phyloP scores from a whole-genome alignment of 2,329 filamentous ascomycete genomes.

The Talaromyces sp. region DNA sequence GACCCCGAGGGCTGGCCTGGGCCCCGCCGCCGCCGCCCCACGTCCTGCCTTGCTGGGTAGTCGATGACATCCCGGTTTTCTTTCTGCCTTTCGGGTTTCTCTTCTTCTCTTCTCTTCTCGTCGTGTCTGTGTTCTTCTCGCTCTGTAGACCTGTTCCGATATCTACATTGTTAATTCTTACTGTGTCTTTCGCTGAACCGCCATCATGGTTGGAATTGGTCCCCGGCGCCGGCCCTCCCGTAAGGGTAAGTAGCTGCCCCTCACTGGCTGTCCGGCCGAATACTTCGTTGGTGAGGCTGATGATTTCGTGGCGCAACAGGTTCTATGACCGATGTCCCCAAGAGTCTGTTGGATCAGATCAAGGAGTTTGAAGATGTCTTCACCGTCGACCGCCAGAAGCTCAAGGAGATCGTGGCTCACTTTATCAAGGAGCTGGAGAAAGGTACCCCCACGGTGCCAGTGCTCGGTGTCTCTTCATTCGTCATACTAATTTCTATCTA shows the following conservation, averaged over 20 bases:
- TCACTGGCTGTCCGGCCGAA: neutral
- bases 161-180: neutral
- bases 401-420: slow-evolving; percentile 86
- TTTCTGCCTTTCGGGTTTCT: neutral
- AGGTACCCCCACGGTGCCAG: slow-evolving; percentile 46
- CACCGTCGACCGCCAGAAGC: slow-evolving; percentile 67
- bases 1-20: slow-evolving; percentile 9
- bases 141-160: neutral
- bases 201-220: slow-evolving; percentile 59
- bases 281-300: neutral
- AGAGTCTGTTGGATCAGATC: slow-evolving; percentile 76
- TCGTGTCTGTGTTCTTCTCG: slow-evolving; percentile 1
- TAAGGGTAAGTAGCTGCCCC: slow-evolving; percentile 58
- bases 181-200: slow-evolving; percentile 7
- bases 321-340: slow-evolving; percentile 85
- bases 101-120: slow-evolving; percentile 1
- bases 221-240: slow-evolving; percentile 62
- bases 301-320: slow-evolving; percentile 46
- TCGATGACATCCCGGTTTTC: neutral
- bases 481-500: slow-evolving; percentile 4
- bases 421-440: slow-evolving; percentile 85
- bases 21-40: slow-evolving; percentile 1
- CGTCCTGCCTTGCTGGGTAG: neutral
- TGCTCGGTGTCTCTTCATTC: neutral
- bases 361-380: slow-evolving; percentile 78